These are phyloP conservation scores for Amylostereum areolatum DNA, from an alignment of 1,284 basidiomycete genomes.

Conservation along the genomic window DNA sequence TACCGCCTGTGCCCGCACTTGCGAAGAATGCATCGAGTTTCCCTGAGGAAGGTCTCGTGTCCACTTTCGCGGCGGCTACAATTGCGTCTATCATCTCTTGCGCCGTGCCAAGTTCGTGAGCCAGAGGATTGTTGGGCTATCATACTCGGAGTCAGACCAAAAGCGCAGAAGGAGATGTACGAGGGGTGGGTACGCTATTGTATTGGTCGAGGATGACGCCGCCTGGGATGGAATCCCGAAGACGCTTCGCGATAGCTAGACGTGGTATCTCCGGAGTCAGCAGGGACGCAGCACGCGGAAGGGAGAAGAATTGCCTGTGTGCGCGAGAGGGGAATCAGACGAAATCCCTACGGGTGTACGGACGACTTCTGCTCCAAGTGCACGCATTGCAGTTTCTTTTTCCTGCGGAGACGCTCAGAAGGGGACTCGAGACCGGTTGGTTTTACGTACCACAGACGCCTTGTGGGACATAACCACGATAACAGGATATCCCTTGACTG, in stretches of 20 bases:
- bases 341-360: slow-evolving; percentile 87
- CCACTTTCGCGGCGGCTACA: slow-evolving; percentile 51
- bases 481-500: slow-evolving; percentile 76
- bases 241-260: slow-evolving; percentile 72
- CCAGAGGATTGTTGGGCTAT: slow-evolving; percentile 78
- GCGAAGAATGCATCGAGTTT: slow-evolving; percentile 81
- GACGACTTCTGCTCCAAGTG: slow-evolving; percentile 88
- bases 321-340: slow-evolving; percentile 78
- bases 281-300: slow-evolving; percentile 79
- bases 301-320: slow-evolving; percentile 65
- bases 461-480: slow-evolving; percentile 96
- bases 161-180: neutral
- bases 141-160: slow-evolving; percentile 2
- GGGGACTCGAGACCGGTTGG: neutral
- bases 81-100: slow-evolving; percentile 82
- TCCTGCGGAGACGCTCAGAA: slow-evolving; percentile 41
- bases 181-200: slow-evolving; percentile 44
- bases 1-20: slow-evolving; percentile 92
- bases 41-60: slow-evolving; percentile 48
- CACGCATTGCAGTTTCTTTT: slow-evolving; percentile 88
- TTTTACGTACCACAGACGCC: slow-evolving; percentile 66
- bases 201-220: slow-evolving; percentile 93
- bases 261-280: slow-evolving; percentile 37
- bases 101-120: slow-evolving; percentile 83
- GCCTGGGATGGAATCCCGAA: slow-evolving; percentile 75